Conservation (phyloP, 768 basidiomycete species). For the Kwoniella heveanensis region DNA sequence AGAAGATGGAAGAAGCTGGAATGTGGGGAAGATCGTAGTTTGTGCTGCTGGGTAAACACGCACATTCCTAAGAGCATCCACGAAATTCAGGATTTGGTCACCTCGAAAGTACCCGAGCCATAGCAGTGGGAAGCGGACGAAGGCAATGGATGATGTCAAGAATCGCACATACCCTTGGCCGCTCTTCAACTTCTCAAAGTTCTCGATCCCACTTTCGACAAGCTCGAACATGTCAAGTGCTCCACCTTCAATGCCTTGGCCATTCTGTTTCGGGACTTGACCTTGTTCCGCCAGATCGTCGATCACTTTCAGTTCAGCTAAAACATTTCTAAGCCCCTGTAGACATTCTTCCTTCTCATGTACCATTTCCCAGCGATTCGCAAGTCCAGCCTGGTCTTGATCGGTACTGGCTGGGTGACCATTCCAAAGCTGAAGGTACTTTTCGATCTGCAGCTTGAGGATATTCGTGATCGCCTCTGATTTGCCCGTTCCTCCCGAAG, state of each 20-base stretch:
- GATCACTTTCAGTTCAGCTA: slow-evolving; percentile 34
- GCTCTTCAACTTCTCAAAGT: slow-evolving; percentile 5
- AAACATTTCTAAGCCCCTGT: slow-evolving; percentile 21
- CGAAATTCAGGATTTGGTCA: no score
- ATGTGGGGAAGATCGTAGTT: slow-evolving; percentile 29
- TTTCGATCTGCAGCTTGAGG: slow-evolving; percentile 21
- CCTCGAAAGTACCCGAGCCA: no score
- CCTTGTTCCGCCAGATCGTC: slow-evolving; percentile 30
- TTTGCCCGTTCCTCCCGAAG: slow-evolving; percentile 26
- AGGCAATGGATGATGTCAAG: no score
- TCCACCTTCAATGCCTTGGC: not conserved
- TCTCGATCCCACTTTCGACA: slow-evolving; percentile 26
- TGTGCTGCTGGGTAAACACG: slow-evolving; percentile 4
- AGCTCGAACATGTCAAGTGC: slow-evolving; percentile 29
- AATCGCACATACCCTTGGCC: slow-evolving; percentile 6
- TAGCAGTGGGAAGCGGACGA: no score
- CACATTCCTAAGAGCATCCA: no score
- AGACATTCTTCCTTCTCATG: slow-evolving; percentile 15
- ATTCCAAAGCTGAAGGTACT: slow-evolving; percentile 38
- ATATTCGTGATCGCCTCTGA: slow-evolving; percentile 27
- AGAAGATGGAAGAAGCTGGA: slow-evolving; percentile 26
- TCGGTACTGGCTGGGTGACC: no score
- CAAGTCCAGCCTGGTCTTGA: no score
- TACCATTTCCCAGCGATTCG: slow-evolving; percentile 1
- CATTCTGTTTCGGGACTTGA: slow-evolving; percentile 5